These are phyloP conservation scores for Penicillium longicatenatum DNA, from an alignment of 495 filamentous ascomycete genomes.

Conservation along the genomic window DNA sequence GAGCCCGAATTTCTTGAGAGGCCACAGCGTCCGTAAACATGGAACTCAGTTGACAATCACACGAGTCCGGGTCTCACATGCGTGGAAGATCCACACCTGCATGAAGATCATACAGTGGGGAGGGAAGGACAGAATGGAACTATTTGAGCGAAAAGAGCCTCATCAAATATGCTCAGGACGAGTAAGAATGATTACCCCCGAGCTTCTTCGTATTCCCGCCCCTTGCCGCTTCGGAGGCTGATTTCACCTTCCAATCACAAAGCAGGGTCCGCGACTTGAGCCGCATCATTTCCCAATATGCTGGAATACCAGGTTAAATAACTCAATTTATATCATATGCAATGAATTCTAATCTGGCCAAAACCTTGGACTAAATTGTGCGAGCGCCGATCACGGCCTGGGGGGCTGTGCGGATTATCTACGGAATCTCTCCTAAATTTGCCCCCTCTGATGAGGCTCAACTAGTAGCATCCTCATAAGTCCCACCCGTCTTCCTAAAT, in stretches of 20 bases:
- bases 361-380: not conserved
- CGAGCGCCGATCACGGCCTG: not conserved
- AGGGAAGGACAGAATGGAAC: not conserved
- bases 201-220: not conserved
- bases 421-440: not conserved
- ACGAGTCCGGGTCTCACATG: not conserved
- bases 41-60: constrained; percentile 2
- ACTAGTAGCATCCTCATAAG: not conserved
- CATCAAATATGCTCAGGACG: not conserved
- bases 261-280: not conserved
- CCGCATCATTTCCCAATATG: not conserved
- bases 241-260: not conserved
- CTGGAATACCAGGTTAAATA: not conserved
- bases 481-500: not conserved
- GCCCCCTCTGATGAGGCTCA: not conserved
- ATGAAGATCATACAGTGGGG: not conserved
- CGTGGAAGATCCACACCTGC: not conserved
- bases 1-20: not conserved
- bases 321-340: not conserved
- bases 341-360: not conserved
- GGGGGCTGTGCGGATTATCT: not conserved
- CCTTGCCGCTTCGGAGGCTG: not conserved
- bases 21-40: not conserved
- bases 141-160: not conserved
- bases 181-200: not conserved